These are phyloP conservation scores for Phalaenopsis equestris DNA, from an alignment of 106 monocot species.

Conservation along the genomic window DNA sequence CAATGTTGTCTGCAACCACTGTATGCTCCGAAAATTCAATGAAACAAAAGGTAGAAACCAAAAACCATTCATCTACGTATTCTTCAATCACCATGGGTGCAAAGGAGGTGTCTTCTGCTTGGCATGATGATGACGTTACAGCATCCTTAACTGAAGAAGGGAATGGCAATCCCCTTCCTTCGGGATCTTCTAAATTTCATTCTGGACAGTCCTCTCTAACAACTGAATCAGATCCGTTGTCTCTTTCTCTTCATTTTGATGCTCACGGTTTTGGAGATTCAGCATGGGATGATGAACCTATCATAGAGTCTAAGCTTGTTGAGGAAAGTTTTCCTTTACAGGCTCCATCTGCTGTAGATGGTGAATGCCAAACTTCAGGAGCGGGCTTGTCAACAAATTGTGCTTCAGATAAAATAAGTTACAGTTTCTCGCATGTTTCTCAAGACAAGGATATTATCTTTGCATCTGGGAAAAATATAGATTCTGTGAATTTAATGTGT, in stretches of 20 bases:
- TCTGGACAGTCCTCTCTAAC: neutral
- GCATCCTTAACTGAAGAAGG: neutral
- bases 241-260: neutral
- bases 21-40: constrained; percentile 14
- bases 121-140: constrained; percentile 26
- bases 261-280: constrained; percentile 14
- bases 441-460: neutral
- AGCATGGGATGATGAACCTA: constrained; percentile 56
- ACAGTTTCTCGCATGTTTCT: neutral
- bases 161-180: neutral
- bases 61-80: constrained; percentile 11
- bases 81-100: constrained; percentile 17
- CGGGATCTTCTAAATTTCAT: constrained; percentile 18
- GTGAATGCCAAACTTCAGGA: neutral
- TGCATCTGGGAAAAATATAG: neutral
- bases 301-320: constrained; percentile 4
- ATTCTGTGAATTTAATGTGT: neutral
- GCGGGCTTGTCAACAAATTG: constrained; percentile 8
- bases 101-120: constrained; percentile 26
- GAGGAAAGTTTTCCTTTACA: constrained; percentile 3
- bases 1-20: constrained; percentile 12
- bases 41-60: constrained; percentile 22
- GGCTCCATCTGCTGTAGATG: neutral
- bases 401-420: constrained; percentile 1
- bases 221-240: constrained; percentile 7